Base-by-base conservation (phyloP, 2,329 filamentous ascomycete species). In the Huntiella decipiens region DNA sequence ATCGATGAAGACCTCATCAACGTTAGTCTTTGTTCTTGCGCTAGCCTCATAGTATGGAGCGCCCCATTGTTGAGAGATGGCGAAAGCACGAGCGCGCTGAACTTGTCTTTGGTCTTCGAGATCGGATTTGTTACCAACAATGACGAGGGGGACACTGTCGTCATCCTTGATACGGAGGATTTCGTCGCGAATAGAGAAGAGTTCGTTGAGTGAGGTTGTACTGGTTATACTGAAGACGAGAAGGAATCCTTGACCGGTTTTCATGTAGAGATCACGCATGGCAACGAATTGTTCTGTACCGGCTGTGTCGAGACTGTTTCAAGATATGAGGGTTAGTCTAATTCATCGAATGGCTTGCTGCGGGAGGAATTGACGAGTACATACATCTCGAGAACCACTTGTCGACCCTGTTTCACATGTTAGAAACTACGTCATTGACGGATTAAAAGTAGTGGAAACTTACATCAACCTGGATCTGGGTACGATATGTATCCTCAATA, bases 151-250 rank as follows among this genome's bases (percentile, higher is more conserved):
- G 3, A 88, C 75, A 51, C 77, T 79, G 46, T 85, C 80, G 61
- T 88, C 82, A 59, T 87, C 82, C 63, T 93, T 93, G 63, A 92
- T 88, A 50, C 84, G 82, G 50, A 86, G 79, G 52, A 94, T 92
- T 61, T 93, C 84, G 56, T 93, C 84, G 43, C 84, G 79, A 37
- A 94, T 70, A 54, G 82, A 79, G 54, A 75, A 71, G 28, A 94
- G 72, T 61, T 94, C 85, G 54, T 77, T 73, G 36, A 94, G 69
- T n/a, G 84, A 92, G 32, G 82, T 82, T 51, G 73, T 68, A 51
- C 83, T 91, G 13, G 84, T 88, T 57, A 93, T 93, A 62, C 82
- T 88, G 64, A 93, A 94, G 48, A 93, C 86, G 34, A 94, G 71
- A 46, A 94, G 73, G 60, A 94, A 94, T 0, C 86, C 85, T 63